phyloP scores from a whole-genome alignment of 345 rosid species.

The Anastatica hierochuntica region DNA sequence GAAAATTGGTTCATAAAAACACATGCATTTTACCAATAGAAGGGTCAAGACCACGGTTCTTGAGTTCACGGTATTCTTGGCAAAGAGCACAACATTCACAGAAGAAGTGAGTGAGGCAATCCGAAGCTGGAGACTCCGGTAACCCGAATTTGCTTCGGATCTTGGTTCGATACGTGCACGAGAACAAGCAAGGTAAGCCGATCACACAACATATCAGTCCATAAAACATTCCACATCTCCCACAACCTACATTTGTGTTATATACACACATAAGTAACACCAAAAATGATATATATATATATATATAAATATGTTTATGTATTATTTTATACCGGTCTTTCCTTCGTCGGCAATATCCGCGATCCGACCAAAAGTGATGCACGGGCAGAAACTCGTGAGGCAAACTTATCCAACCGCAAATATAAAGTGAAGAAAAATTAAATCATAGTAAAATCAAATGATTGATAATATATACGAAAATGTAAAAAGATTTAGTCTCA shows the following conservation, averaged over 20 bases:
- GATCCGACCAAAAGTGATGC: conserved; percentile 40
- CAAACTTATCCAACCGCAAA: conserved; percentile 6
- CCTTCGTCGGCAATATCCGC: conserved; percentile 61
- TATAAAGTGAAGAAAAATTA: background rate
- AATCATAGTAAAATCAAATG: background rate
- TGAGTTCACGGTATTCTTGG: conserved; percentile 66
- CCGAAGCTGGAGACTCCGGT: conserved; percentile 52
- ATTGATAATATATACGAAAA: background rate
- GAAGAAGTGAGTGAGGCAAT: conserved; percentile 49
- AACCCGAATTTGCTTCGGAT: conserved; percentile 49
- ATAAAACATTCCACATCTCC: conserved; percentile 39
- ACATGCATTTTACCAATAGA: conserved; percentile 37
- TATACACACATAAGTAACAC: background rate
- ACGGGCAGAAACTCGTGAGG: conserved; percentile 12
- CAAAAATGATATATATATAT: background rate
- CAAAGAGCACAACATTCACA: conserved; percentile 71
- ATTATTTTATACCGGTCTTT: conserved; percentile 31
- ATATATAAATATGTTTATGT: background rate
- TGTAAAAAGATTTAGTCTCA: background rate
- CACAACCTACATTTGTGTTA: conserved; percentile 36
- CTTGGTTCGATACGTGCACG: conserved; percentile 57
- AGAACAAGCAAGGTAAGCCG: conserved; percentile 44
- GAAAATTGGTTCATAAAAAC: background rate
- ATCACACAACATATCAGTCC: conserved; percentile 24
- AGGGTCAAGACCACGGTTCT: conserved; percentile 53